Evolutionary conservation across 225 moss, liverwort and hornwort species (phyloP), one percentile per base, ranked within the genome.

Genomic region (Bryoerythrophyllum caledonicum): DNA sequence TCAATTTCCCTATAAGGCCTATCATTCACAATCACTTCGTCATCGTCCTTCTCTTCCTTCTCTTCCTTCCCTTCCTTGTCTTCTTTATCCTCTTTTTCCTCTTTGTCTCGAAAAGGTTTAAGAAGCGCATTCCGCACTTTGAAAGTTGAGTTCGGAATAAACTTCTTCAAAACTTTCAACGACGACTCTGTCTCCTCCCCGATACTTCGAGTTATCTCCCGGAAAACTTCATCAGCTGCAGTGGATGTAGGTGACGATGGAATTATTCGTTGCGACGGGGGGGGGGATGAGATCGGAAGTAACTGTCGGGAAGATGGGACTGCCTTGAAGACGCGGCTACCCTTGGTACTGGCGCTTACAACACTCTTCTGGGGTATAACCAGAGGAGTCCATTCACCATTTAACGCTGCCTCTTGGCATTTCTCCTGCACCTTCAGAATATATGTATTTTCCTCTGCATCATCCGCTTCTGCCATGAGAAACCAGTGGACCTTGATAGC

Each of bases 401-500:
- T 93, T 76, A 99, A 74, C 24, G 95, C 99, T 30, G 95, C 89
- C 74, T 80, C 88, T 77, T 99, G 99, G 64, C 99, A 99, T 57
- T 84, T 84, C 73, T 99, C 95, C 82, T 94, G 95, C 76, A 99
- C 81, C 77, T 81, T 85, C 17, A 80, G 63, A 76, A 99, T 90
- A 49, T 90, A 86, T 24, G 81, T 74, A 65, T 75, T 90, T 67
- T 99, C 99, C 55, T 86, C 84, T 48, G 88, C 90, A 79, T 95
- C 95, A 71, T 99, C 99, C 63, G 90, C 89, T 79, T 99, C 99
- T 5, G 99, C 99, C 73, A 93, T 61, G 59, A 99, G 91, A 84
- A 95, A 99, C 99, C 99, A 99, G 49, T 99, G 93, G 72, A 95
- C 93, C 73, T 99, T 99, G 72, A 93, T 99, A 51, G 99, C 95